phyloP scores from a whole-genome alignment of 1,284 basidiomycete genomes.

The Rhodotorula sp. region DNA sequence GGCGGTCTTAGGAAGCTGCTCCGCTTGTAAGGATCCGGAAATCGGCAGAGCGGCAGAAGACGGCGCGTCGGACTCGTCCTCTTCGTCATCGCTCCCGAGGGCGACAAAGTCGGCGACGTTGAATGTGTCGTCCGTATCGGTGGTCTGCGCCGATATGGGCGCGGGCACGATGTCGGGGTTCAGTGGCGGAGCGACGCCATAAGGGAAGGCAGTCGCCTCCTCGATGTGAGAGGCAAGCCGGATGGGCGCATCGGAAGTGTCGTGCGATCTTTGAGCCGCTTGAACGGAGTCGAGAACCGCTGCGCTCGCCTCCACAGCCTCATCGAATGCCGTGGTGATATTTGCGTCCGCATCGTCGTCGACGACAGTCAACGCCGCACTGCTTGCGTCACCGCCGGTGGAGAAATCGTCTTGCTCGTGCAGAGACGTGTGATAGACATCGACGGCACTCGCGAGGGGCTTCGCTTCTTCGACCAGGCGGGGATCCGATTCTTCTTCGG shows the following conservation, averaged over 20 bases:
- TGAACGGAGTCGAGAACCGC: too few species aligned
- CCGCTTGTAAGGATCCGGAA: too few species aligned
- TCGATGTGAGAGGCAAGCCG: too few species aligned
- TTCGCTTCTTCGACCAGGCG: not conserved
- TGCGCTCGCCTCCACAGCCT: too few species aligned
- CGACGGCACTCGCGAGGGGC: not conserved
- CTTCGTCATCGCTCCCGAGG: slow-evolving; percentile 16
- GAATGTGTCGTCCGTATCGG: not conserved
- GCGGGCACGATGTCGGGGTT: not conserved
- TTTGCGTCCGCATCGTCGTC: too few species aligned
- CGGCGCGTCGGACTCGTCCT: slow-evolving; percentile 1
- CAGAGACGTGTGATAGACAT: not conserved
- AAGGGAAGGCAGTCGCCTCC: not conserved
- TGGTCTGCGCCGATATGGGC: too few species aligned
- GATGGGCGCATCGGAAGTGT: too few species aligned
- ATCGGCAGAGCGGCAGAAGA: too few species aligned
- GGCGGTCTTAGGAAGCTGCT: too few species aligned
- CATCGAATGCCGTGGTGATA: too few species aligned
- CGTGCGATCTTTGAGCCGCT: too few species aligned
- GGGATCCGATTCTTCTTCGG: not conserved
- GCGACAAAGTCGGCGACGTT: not conserved
- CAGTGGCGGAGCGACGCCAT: not conserved
- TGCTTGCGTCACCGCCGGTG: not conserved
- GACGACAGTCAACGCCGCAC: not conserved
- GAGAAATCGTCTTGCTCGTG: not conserved